Conservation (phyloP, 257 asterid genomes). For the Linaria vulgaris region DNA sequence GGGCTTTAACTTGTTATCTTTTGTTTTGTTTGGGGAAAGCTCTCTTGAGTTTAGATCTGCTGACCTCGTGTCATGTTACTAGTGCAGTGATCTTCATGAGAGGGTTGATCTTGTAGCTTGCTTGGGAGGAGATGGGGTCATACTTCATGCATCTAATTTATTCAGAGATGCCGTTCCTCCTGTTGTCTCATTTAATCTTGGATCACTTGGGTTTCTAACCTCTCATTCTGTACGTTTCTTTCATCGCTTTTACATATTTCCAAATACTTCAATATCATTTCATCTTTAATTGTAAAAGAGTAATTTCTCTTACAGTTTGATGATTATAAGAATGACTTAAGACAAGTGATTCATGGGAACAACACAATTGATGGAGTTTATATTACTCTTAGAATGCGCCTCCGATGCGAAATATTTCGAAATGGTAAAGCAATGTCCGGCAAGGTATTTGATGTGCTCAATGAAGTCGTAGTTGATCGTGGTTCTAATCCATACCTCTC, state of each 20-base stretch:
- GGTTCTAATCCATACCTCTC: constrained; percentile 99
- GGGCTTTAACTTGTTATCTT: constrained; percentile 5
- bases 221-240: constrained; percentile 75
- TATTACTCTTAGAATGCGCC: constrained; percentile 96
- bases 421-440: constrained; percentile 93
- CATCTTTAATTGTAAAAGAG: constrained; percentile 19
- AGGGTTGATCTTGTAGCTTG: constrained; percentile 96
- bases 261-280: constrained; percentile 16
- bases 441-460: constrained; percentile 86
- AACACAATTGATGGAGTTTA: constrained; percentile 82
- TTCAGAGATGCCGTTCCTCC: constrained; percentile 98
- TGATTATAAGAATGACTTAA: constrained; percentile 73
- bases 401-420: constrained; percentile 87
- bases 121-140: constrained; percentile 99
- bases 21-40: not conserved
- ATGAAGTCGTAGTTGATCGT: constrained; percentile 95
- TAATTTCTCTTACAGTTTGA: constrained; percentile 57
- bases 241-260: constrained; percentile 20
- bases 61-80: constrained; percentile 32
- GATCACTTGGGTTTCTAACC: constrained; percentile 97
- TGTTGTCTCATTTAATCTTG: constrained; percentile 97
- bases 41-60: constrained; percentile 9
- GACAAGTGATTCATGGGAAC: constrained; percentile 84
- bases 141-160: constrained; percentile 94
- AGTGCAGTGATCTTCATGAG: constrained; percentile 89